Evolutionary conservation across 2,329 filamentous ascomycete genomes (phyloP), one percentile per base, ranked within the genome.

Genomic region (Dothistroma pini): DNA sequence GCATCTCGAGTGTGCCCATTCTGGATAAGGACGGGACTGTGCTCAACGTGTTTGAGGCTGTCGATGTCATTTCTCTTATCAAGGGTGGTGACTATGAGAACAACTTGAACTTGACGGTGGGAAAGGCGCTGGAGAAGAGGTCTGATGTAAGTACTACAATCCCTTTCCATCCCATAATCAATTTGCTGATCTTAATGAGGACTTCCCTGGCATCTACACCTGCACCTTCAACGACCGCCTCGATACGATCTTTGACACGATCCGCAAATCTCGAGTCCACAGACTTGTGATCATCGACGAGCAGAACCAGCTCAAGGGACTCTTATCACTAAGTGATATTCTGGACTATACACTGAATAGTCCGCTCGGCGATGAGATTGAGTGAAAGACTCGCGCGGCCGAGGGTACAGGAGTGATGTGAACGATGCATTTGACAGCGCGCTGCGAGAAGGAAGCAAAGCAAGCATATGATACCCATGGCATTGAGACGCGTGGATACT

Each of bases 161-260:
- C 11, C 11, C 44, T 19, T n/a, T 53, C 19, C 38, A 16, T 8
- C 29, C 11, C 25, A 11, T 31, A 41, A 4, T 22, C 1, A 41
- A 44, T 4, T n/a, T 38, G 19, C 53, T 61, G 34, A 61, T 54
- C 22, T 22, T 16, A n/a, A n/a, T 4, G 63, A 87, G 83, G 93
- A 97, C 69, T 97, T 96, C 71, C 89, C 92, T 0, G 95, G 96
- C 49, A 97, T 99, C 66, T 97, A 97, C 77, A 97, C 93, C 0
- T 99, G 95, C 79, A 91, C 88, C 51, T 84, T 95, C 65, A 89
- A 96, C 64, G 95, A 99, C 76, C 88, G 93, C 58, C 84, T 99
- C 54, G 93, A 96, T 74, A 93, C 93, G 11, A 95, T 99, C 68
- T 97, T 97, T 75, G 93, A 97, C 75, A 97, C 95, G 0, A 90